Evolutionary conservation across 1,284 basidiomycete species (phyloP).

Genomic region (Malassezia nana): DNA sequence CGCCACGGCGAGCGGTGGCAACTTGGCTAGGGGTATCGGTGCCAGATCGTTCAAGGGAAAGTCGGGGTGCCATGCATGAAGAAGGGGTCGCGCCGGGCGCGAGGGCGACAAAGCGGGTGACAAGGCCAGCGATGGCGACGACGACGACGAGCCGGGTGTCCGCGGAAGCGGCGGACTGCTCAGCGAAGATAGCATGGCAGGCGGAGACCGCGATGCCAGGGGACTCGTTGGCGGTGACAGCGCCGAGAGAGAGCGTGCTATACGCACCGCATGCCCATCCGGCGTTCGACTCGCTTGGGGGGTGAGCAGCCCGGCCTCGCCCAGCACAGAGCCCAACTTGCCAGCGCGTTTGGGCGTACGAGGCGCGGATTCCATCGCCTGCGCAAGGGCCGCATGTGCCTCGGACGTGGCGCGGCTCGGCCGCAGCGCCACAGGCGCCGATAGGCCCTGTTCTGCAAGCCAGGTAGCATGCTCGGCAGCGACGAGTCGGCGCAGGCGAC

Average conservation of each 20-base stretch:
- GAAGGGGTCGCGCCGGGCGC: background rate
- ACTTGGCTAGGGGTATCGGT: slow-evolving; percentile 5
- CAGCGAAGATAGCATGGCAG: background rate
- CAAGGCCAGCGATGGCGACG: background rate
- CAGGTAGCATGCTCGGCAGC: slow-evolving; percentile 27
- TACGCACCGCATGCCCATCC: slow-evolving; percentile 9
- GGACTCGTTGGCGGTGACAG: slow-evolving; percentile 6
- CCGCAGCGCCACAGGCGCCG: background rate
- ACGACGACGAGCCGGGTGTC: background rate
- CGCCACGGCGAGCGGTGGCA: slow-evolving; percentile 5
- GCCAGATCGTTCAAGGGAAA: slow-evolving; percentile 4
- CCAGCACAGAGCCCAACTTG: background rate
- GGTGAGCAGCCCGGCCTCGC: slow-evolving; percentile 6
- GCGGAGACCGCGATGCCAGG: background rate
- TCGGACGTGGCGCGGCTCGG: background rate
- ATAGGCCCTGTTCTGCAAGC: slow-evolving; percentile 19
- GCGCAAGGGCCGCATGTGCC: background rate
- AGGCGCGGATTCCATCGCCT: background rate
- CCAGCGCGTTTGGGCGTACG: background rate
- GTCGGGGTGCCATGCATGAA: slow-evolving; percentile 7
- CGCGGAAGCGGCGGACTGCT: background rate
- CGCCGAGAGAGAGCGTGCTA: background rate
- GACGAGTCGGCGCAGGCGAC: slow-evolving; percentile 24
- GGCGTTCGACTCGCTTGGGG: slow-evolving; percentile 9
- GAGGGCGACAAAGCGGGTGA: background rate